Percentiles rank a stretch among this genome's conserved stretches.
Evolutionary conservation across 306 rosid species (phyloP).

Genomic region (Pterocarpus santalinus): DNA sequence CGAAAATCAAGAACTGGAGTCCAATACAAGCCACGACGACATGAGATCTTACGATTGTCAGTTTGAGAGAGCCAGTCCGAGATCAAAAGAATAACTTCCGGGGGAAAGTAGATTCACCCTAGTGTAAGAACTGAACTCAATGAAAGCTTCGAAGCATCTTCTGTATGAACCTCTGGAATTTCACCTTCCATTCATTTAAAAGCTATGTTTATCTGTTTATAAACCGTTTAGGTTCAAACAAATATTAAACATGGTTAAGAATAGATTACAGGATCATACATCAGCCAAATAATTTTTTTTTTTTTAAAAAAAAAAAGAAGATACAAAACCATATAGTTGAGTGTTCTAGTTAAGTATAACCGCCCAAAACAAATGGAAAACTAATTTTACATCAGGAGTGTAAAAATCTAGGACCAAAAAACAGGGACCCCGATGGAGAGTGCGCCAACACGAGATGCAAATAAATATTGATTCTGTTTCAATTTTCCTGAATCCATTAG

Average conservation of each 20-base stretch:
- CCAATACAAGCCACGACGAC: no score
- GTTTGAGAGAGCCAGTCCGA: neutral
- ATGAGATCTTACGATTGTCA: no score
- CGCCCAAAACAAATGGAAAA: constrained; percentile 24
- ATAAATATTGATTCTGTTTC: constrained; percentile 45
- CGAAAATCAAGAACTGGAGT: no score
- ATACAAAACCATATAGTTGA: constrained; percentile 22
- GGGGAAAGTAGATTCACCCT: neutral
- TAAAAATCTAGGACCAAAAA: constrained; percentile 11
- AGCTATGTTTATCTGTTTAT: constrained; percentile 22
- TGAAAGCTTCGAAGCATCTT: constrained; percentile 3
- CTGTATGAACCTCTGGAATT: neutral
- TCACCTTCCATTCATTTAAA: constrained; percentile 36
- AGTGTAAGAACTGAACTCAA: neutral
- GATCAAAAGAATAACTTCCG: no score
- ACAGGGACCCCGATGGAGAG: constrained; percentile 28
- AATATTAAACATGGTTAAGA: constrained; percentile 22
- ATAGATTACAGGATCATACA: constrained; percentile 21
- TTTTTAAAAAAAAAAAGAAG: neutral
- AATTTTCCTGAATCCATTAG: constrained; percentile 39
- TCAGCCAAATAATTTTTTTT: neutral
- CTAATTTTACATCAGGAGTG: constrained; percentile 24
- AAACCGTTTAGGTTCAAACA: constrained; percentile 37
- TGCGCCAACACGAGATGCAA: constrained; percentile 40
- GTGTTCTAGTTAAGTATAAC: constrained; percentile 32